Evolutionary conservation across 2,329 filamentous ascomycete genomes (phyloP).

Genomic region (Acephala macrosclerotiorum): DNA sequence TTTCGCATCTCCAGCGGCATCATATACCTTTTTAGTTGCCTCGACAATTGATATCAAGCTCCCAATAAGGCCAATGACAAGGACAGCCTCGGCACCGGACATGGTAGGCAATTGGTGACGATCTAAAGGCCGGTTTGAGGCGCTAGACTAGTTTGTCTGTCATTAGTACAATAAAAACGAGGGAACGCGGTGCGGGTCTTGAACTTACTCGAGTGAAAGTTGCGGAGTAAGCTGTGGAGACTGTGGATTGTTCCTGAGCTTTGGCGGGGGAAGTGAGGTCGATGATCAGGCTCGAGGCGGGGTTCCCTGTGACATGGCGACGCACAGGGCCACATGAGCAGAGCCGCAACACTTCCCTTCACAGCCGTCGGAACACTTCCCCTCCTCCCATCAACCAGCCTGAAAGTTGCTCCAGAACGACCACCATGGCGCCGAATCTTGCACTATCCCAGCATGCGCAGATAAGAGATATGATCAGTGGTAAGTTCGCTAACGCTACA

Average conservation of each 20-base stretch:
- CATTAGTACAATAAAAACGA: conserved; percentile 3
- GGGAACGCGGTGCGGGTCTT: conserved; percentile 7
- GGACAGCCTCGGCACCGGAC: conserved; percentile 29
- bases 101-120: conserved; percentile 19
- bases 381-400: no score
- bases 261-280: not conserved
- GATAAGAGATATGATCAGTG: conserved; percentile 26
- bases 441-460: conserved; percentile 25
- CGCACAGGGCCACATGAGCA: conserved; percentile 13
- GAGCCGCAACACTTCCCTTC: conserved; percentile 19
- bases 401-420: not conserved
- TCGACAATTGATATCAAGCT: conserved; percentile 34
- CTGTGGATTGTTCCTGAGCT: conserved; percentile 15
- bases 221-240: no score
- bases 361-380: not conserved
- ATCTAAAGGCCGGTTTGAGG: conserved; percentile 4
- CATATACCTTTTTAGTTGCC: conserved; percentile 30
- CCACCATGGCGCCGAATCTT: conserved; percentile 25
- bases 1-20: conserved; percentile 34
- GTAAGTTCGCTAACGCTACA: conserved; percentile 20
- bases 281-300: not conserved
- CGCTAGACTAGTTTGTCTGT: not conserved
- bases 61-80: conserved; percentile 32
- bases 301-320: no score
- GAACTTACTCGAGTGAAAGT: no score